Evolutionary conservation across 306 rosid genomes (phyloP), one percentile per base, ranked within the genome.

Genomic region (Acacia crassicarpa): DNA sequence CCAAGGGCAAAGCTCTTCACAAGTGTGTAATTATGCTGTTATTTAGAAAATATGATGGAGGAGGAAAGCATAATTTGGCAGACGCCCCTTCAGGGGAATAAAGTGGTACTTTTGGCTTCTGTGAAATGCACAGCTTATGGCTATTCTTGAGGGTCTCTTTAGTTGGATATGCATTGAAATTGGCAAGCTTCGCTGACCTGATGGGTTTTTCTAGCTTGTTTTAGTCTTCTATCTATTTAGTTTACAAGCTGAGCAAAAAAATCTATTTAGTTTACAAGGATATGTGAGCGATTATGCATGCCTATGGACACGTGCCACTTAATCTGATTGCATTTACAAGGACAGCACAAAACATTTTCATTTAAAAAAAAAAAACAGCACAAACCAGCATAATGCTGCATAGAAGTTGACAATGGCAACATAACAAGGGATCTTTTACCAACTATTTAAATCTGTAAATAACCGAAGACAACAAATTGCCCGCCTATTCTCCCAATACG

Each of bases 401-500:
- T 70, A 27, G 30, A 54, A 54, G 44, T 27, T 15, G 19, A 59
- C 23, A 51, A 14, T 11, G 61, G 43, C 49, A 71, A 80, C 41
- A 23, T 44, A 76, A 68, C 19, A 72, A n/a, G 40, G 23, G 41
- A 71, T 20, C 40, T 51, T 72, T 25, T 14, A 30, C 66, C 70
- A 59, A 77, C 6, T 13, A 1, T 15, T 48, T 16, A 49, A 43
- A 44, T 53, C 23, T 32, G 38, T 71, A 62, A 51, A 62, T 6
- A 27, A 51, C 59, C 46, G 9, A 83, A 10, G 58, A 13, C 72
- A 17, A 95, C 74, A 89, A 93, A 95, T 86, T 90, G 68, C 35
- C 98, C 98, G 16, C 81, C 75, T 79, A 93, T 88, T 84, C 99
- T 85, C 72, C 99, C 99, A 12, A 95, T 89, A 16, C 98, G 94